Conservation (phyloP, 2,329 filamentous ascomycete genomes). For the Pseudofabraea citricarpa region DNA sequence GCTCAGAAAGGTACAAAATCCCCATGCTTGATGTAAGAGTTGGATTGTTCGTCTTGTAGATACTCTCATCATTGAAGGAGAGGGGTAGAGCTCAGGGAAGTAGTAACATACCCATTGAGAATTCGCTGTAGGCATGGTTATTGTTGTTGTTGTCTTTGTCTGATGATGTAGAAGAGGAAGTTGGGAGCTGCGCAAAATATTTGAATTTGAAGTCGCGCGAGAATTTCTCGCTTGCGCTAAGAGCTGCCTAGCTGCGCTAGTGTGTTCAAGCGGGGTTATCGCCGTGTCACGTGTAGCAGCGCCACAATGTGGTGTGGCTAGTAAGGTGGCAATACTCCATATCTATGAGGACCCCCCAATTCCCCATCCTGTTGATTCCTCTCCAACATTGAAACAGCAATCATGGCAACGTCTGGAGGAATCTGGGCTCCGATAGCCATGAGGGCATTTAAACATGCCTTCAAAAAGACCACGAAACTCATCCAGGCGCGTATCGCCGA, state of each 20-base stretch:
- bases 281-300: background rate
- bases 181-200: constrained; percentile 44
- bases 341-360: background rate
- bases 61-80: constrained; percentile 32
- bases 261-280: background rate
- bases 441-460: constrained; percentile 34
- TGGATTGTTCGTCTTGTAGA: constrained; percentile 35
- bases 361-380: background rate
- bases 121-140: background rate
- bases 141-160: constrained; percentile 2
- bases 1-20: constrained; percentile 31
- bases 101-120: constrained; percentile 11
- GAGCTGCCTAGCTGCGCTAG: no score
- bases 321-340: background rate
- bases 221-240: background rate
- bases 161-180: constrained; percentile 59
- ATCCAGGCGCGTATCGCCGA: constrained; percentile 39
- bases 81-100: constrained; percentile 5
- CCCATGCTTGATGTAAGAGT: constrained; percentile 33
- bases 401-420: constrained; percentile 25
- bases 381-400: constrained; percentile 36
- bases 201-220: background rate
- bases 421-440: constrained; percentile 28
- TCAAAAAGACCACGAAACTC: constrained; percentile 40
- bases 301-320: constrained; percentile 2